phyloP scores from a whole-genome alignment of 2,329 filamentous ascomycete species.

The Penicillium sp. region DNA sequence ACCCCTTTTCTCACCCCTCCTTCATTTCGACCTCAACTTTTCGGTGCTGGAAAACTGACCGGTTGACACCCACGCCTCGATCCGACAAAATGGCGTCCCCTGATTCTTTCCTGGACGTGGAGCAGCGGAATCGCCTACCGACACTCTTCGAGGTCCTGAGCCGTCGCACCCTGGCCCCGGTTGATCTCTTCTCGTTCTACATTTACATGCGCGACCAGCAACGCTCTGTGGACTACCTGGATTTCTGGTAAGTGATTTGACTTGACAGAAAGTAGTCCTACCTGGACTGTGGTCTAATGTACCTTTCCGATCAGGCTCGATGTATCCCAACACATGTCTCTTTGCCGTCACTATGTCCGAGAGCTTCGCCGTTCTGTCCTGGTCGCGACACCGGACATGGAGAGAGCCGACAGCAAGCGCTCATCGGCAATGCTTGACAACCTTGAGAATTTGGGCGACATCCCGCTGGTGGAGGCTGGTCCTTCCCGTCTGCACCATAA shows the following conservation, averaged over 20 bases:
- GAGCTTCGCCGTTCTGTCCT: constrained; percentile 92
- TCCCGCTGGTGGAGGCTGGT: constrained; percentile 54
- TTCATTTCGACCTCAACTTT: constrained; percentile 19
- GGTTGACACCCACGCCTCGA: constrained; percentile 4
- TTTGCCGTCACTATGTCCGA: constrained; percentile 94
- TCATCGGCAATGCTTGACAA: constrained; percentile 81
- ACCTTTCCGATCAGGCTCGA: constrained; percentile 73
- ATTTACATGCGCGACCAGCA: constrained; percentile 99
- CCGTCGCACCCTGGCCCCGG: constrained; percentile 89
- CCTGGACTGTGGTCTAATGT: background rate
- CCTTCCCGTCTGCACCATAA: constrained; percentile 61
- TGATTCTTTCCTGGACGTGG: constrained; percentile 43
- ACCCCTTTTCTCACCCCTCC: constrained; percentile 29
- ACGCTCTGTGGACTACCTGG: constrained; percentile 94
- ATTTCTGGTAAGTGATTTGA: constrained; percentile 83
- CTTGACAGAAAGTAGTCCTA: background rate
- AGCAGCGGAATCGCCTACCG: constrained; percentile 80
- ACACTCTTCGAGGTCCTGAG: constrained; percentile 96
- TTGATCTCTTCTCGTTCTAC: constrained; percentile 98
- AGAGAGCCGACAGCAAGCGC: constrained; percentile 79
- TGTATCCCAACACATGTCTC: constrained; percentile 97
- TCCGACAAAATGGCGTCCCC: constrained; percentile 38
- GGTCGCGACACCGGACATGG: constrained; percentile 87
- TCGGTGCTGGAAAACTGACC: constrained; percentile 27
- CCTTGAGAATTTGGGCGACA: constrained; percentile 72